These are phyloP conservation scores for Phoenix dactylifera DNA, from an alignment of 176 grass and related monocot genomes.

Conservation along the genomic window DNA sequence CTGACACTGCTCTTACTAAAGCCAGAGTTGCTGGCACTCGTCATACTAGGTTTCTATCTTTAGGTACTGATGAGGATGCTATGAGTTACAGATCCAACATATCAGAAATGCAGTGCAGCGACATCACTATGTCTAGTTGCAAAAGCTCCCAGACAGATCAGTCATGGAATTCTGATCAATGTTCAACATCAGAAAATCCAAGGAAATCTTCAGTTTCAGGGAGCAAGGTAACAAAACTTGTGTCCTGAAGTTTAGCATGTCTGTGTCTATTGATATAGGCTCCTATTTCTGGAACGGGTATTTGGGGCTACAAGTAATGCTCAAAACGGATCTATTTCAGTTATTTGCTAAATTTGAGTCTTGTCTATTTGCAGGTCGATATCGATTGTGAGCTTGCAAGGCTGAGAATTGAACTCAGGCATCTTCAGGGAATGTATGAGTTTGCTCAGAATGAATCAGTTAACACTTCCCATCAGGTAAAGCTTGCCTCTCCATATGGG, in stretches of 20 bases:
- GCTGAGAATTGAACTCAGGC: slow-evolving; percentile 35
- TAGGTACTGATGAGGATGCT: not conserved
- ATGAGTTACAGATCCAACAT: not conserved
- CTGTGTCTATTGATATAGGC: too few relatives aligned
- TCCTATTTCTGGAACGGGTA: too few relatives aligned
- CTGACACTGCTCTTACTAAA: not conserved
- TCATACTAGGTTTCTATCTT: not conserved
- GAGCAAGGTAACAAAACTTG: slow-evolving; percentile 3
- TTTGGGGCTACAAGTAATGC: too few relatives aligned
- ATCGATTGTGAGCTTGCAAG: slow-evolving; percentile 47
- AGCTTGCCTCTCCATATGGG: not conserved
- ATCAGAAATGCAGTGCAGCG: slow-evolving; percentile 2
- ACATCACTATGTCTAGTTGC: not conserved
- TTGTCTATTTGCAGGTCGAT: slow-evolving; percentile 29
- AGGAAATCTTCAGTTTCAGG: not conserved
- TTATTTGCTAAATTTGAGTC: too few relatives aligned
- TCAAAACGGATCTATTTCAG: too few relatives aligned
- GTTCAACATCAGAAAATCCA: slow-evolving; percentile 1
- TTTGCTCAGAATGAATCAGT: slow-evolving; percentile 27
- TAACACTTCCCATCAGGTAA: slow-evolving; percentile 29
- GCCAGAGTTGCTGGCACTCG: not conserved
- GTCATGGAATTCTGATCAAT: not conserved
- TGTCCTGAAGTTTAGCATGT: too few relatives aligned
- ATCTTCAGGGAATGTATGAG: slow-evolving; percentile 25
- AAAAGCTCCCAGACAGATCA: slow-evolving; percentile 8